phyloP scores from a whole-genome alignment of 495 filamentous ascomycete genomes.

The Aspergillus asperescens region DNA sequence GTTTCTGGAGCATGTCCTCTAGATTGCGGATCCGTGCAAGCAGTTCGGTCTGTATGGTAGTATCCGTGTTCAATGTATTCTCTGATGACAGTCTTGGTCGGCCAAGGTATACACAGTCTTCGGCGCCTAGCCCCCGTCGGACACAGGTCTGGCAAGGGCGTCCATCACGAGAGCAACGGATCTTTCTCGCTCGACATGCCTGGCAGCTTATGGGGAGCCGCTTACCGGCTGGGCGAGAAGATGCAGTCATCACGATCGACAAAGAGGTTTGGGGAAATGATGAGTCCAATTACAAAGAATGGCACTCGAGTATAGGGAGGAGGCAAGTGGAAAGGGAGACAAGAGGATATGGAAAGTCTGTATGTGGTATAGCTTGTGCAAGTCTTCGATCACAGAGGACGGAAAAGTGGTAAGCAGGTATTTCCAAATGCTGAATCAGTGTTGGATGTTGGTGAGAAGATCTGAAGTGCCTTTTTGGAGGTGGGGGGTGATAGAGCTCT shows the following conservation, averaged over 20 bases:
- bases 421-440: neutral
- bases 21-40: slow-evolving; percentile 36
- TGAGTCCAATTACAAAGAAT: too few species aligned
- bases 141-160: slow-evolving; percentile 41
- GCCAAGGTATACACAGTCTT: slow-evolving; percentile 41
- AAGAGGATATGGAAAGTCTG: neutral
- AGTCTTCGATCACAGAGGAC: too few species aligned
- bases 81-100: slow-evolving; percentile 37
- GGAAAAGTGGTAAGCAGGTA: neutral
- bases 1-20: slow-evolving; percentile 36
- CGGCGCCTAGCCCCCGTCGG: slow-evolving; percentile 35
- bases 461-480: neutral
- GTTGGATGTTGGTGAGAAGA: neutral
- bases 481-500: neutral
- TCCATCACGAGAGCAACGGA: slow-evolving; percentile 39
- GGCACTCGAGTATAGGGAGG: too few species aligned
- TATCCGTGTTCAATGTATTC: slow-evolving; percentile 23
- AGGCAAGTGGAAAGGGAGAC: neutral
- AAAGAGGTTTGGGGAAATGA: neutral
- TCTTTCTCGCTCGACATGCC: slow-evolving; percentile 38
- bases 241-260: slow-evolving; percentile 10
- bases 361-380: neutral
- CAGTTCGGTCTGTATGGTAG: slow-evolving; percentile 31
- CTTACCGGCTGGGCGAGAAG: slow-evolving; percentile 29
- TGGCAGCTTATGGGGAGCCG: slow-evolving; percentile 41